Evolutionary conservation across 2,329 filamentous ascomycete species (phyloP).

Genomic region (Thielaviopsis punctulata): DNA sequence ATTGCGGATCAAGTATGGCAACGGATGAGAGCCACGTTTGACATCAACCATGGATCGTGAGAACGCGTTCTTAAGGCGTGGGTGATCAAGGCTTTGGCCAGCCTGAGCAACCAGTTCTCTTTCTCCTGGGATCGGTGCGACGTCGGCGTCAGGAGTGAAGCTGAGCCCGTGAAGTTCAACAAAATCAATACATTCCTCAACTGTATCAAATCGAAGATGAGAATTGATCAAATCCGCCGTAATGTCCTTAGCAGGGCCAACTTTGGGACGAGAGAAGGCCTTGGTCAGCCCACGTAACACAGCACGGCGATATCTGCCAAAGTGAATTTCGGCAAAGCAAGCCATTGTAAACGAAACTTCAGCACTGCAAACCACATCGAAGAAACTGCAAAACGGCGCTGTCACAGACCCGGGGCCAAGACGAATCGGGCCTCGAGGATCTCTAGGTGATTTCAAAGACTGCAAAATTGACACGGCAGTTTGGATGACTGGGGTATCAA

Average conservation of each 20-base stretch:
- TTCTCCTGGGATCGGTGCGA: slow-evolving; percentile 21
- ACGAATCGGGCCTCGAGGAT: slow-evolving; percentile 38
- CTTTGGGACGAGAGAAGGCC: slow-evolving; percentile 35
- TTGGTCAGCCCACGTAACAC: slow-evolving; percentile 38
- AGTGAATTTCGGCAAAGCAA: slow-evolving; percentile 51
- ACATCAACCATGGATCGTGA: slow-evolving; percentile 40
- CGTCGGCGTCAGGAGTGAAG: slow-evolving; percentile 25
- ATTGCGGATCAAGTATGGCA: slow-evolving; percentile 38
- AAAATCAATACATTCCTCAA: slow-evolving; percentile 48
- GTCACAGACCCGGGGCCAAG: slow-evolving; percentile 18
- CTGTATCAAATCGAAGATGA: slow-evolving; percentile 48
- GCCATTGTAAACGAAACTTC: slow-evolving; percentile 51
- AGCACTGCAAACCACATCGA: slow-evolving; percentile 38
- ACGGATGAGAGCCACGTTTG: slow-evolving; percentile 34
- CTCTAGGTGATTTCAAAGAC: slow-evolving; percentile 39
- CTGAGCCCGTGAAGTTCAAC: slow-evolving; percentile 39
- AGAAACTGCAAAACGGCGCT: slow-evolving; percentile 33
- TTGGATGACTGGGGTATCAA: slow-evolving; percentile 38
- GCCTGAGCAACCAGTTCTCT: slow-evolving; percentile 17
- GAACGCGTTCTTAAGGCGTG: slow-evolving; percentile 36
- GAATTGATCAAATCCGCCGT: slow-evolving; percentile 37
- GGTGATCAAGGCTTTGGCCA: slow-evolving; percentile 27
- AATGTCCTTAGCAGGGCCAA: slow-evolving; percentile 41
- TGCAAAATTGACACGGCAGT: slow-evolving; percentile 44
- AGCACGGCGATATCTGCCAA: slow-evolving; percentile 40